A percentile compares a stretch with the other conserved stretches of the same genome.
phyloP scores from a whole-genome alignment of 768 basidiomycete genomes.

The Clathrus columnatus region DNA sequence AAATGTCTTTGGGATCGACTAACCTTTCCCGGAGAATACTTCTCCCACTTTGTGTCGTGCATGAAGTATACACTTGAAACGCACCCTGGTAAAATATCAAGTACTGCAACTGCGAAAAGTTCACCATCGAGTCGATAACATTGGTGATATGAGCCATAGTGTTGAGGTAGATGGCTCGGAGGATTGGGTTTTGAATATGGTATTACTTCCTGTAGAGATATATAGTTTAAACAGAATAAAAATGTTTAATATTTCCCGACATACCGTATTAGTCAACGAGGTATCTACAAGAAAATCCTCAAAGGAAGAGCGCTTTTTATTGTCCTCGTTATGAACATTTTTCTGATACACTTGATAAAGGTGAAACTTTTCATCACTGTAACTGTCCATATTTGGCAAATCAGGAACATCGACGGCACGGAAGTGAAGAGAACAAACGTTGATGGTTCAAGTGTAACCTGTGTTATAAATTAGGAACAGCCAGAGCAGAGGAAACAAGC shows the following conservation, averaged over 20 bases:
- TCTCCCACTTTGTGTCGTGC: constrained; percentile 66
- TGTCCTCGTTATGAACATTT: constrained; percentile 64
- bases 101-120: constrained; percentile 76
- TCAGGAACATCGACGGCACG: background rate
- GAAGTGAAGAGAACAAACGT: constrained; percentile 30
- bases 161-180: constrained; percentile 52
- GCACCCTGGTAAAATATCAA: constrained; percentile 84
- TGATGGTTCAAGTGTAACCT: constrained; percentile 74
- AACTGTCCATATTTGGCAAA: background rate
- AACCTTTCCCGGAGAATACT: constrained; percentile 73
- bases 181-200: constrained; percentile 38
- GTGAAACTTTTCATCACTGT: constrained; percentile 67
- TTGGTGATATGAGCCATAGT: constrained; percentile 92
- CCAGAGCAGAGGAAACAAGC: background rate
- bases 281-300: constrained; percentile 69
- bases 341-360: constrained; percentile 73
- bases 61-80: constrained; percentile 80
- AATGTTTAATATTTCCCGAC: background rate
- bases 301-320: constrained; percentile 46
- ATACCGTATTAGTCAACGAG: constrained; percentile 60
- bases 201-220: constrained; percentile 47
- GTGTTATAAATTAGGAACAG: background rate
- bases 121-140: constrained; percentile 74
- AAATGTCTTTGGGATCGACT: background rate
- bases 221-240: constrained; percentile 1